A percentile compares a stretch with the other conserved stretches of the same genome.
Evolutionary conservation across 1,284 basidiomycete species (phyloP).

Genomic region (Ceratobasidium sp.): DNA sequence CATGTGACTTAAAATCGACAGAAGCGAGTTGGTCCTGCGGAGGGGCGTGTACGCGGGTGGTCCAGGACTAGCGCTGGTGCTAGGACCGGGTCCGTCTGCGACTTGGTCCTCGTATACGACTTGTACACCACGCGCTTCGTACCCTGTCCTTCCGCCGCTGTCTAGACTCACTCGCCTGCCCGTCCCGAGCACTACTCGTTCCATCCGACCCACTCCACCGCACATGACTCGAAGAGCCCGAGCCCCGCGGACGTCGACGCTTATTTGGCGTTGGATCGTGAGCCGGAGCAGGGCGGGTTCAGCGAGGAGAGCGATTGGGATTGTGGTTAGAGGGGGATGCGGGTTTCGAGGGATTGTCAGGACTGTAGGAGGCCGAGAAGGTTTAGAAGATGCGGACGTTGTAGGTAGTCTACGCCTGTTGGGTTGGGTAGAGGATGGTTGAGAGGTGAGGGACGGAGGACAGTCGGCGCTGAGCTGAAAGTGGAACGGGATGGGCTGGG

Average conservation of each 20-base stretch:
- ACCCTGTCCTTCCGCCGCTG: not conserved
- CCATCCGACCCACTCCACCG: constrained; percentile 32
- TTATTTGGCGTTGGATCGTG: constrained; percentile 47
- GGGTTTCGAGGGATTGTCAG: constrained; percentile 14
- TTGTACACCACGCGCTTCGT: constrained; percentile 3
- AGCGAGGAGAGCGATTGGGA: constrained; percentile 40
- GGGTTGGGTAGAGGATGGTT: not conserved
- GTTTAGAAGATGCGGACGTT: constrained; percentile 30
- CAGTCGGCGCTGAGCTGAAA: constrained; percentile 45
- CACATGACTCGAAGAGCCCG: constrained; percentile 27
- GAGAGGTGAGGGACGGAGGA: constrained; percentile 23
- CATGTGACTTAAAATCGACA: constrained; percentile 33
- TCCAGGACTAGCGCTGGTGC: not conserved
- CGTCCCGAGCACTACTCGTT: constrained; percentile 28
- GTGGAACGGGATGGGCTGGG: constrained; percentile 47
- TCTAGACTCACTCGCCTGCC: not conserved
- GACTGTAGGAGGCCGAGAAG: constrained; percentile 11
- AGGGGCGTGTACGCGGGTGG: constrained; percentile 32
- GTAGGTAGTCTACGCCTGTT: constrained; percentile 16
- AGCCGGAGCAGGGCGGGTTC: constrained; percentile 43
- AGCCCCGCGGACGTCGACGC: constrained; percentile 46
- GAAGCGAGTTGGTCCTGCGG: constrained; percentile 17
- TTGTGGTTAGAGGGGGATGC: constrained; percentile 4
- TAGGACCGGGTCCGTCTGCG: not conserved
- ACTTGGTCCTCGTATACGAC: constrained; percentile 32